Evolutionary conservation across 495 filamentous ascomycete species (phyloP).

Genomic region (Podospora tetraspora): DNA sequence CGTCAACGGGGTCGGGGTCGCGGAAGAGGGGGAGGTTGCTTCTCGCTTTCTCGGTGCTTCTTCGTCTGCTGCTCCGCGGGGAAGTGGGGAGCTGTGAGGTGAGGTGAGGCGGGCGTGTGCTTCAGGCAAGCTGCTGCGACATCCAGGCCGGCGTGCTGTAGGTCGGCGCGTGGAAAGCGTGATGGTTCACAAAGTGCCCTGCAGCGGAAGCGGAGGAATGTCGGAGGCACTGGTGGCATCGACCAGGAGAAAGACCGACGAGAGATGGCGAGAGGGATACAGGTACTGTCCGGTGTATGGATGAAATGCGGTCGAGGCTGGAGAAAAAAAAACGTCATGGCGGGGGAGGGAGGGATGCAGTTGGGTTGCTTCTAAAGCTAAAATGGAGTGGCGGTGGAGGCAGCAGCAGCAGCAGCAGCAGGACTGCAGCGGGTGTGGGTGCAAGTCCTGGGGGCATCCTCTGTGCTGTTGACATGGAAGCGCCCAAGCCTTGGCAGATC

Average conservation of each 20-base stretch:
- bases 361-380: constrained; percentile 7
- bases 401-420: neutral
- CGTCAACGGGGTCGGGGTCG: neutral
- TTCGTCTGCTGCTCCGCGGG: neutral
- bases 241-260: neutral
- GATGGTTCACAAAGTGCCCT: neutral
- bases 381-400: constrained; percentile 11
- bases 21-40: neutral
- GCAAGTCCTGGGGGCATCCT: too few species aligned
- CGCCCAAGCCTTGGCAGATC: neutral
- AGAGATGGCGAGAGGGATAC: neutral
- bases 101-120: neutral
- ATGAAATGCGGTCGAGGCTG: constrained; percentile 13
- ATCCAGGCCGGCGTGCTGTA: neutral
- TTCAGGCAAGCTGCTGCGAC: neutral
- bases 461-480: neutral
- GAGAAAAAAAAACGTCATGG: constrained; percentile 23
- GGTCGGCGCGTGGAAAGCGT: neutral
- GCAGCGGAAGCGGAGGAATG: neutral
- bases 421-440: neutral
- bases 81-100: neutral
- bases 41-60: constrained; percentile 2
- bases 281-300: neutral
- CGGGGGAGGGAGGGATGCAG: constrained; percentile 1
- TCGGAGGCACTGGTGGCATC: neutral